phyloP scores from a whole-genome alignment of 306 rosid species.

The Prunus dulcis region DNA sequence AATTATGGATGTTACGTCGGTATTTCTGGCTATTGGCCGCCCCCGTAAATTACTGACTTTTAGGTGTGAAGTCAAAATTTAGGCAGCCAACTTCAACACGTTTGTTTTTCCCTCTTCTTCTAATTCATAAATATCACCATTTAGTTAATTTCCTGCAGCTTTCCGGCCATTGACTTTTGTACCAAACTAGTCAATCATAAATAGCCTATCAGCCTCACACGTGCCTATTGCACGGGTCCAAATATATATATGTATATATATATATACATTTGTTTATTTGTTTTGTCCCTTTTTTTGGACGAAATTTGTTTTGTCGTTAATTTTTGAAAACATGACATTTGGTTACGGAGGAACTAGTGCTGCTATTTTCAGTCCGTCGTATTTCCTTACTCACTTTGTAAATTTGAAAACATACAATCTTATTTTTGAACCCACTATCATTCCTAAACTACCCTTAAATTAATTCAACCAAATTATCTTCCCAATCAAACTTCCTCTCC shows the following conservation, averaged over 20 bases:
- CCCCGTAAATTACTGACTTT: background rate
- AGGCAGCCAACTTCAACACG: background rate
- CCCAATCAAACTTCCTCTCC: too few species aligned
- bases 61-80: background rate
- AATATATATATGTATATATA: too few species aligned
- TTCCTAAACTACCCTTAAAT: too few species aligned
- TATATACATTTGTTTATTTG: background rate
- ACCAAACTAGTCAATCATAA: background rate
- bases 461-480: too few species aligned
- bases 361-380: too few species aligned
- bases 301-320: background rate
- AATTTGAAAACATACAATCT: too few species aligned
- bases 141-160: background rate
- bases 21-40: background rate
- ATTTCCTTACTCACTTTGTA: too few species aligned
- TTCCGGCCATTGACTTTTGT: constrained; percentile 6
- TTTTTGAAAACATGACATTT: background rate
- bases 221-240: background rate
- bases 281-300: background rate
- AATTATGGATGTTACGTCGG: too few species aligned
- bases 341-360: background rate
- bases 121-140: too few species aligned
- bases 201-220: background rate
- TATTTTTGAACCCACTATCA: too few species aligned
- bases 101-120: background rate